Base-by-base conservation (phyloP, 495 filamentous ascomycete species). In the Haplographium delicatum region DNA sequence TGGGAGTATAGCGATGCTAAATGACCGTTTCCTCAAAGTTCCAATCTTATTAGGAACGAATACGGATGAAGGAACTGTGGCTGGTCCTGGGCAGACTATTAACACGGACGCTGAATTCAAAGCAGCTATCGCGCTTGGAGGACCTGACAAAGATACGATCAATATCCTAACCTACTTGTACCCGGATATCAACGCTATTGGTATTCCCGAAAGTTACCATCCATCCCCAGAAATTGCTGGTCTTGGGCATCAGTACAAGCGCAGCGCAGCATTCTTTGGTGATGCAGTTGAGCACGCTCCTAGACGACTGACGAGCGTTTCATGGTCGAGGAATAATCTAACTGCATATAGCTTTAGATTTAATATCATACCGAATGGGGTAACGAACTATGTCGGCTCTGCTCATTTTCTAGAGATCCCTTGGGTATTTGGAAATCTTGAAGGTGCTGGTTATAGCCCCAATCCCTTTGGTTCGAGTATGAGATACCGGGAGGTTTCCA, bases 311-410 rank as follows among this genome's bases (percentile, higher is more conserved):
- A 65, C 71, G 0, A 64, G 62, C 52, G 42, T 70, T 31, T 57
- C 66, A 8, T 77, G 72, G 70, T 56, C 67, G 11, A 47, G 42
- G 4, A 18, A 52, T 26, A 53, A 56, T 11, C 43, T 70, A 0
- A 44, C 63, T 3, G 62, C 68, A 8, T 76, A 70, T 58, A 62
- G 65, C 53, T 75, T 73, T 57, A 65, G 68, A 43, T 75, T 75
- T 60, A 65, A 72, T 33, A 20, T 40, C n/a, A 34, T 51, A 4
- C 53, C 53, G 1, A 34, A 26, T 27, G 62, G 62, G 9, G 8
- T 64, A 2, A 51, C 33, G 9, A 6, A 19, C 6, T n/a, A 19
- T 25, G 20, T 43, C 11, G 53, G 53, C 10, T 41, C 39, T 4
- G 42, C 47, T 5, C 46, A 56, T 18, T 51, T 56, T 40, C 16